A percentile compares a stretch with the other conserved stretches of the same genome.
phyloP scores from a whole-genome alignment of 805 yeast genomes.

The Hanseniaspora guilliermondii region DNA sequence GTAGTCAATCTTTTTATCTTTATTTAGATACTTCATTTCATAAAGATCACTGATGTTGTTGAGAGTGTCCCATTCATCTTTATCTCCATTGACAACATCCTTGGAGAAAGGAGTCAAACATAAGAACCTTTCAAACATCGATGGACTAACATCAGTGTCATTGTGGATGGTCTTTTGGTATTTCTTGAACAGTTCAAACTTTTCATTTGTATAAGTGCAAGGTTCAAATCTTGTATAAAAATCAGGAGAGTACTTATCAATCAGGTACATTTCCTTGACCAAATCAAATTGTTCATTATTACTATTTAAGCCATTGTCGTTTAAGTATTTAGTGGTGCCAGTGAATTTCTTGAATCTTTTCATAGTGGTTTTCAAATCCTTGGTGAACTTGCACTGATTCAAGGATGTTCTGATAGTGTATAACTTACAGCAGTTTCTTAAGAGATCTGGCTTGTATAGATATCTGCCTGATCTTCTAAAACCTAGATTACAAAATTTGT shows the following conservation, averaged over 20 bases:
- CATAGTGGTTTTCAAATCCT: constrained; percentile 54
- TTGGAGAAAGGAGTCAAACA: constrained; percentile 53
- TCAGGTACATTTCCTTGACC: constrained; percentile 28
- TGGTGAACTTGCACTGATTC: constrained; percentile 35
- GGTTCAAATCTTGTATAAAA: constrained; percentile 41
- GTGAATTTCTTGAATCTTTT: constrained; percentile 40
- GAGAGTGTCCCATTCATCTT: constrained; percentile 22
- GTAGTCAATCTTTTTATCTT: background rate
- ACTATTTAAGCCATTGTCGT: background rate
- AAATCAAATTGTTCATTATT: constrained; percentile 20
- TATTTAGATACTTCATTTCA: background rate
- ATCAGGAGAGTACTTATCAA: constrained; percentile 25
- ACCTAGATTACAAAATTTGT: constrained; percentile 55
- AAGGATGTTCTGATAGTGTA: constrained; percentile 61
- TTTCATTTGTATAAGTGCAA: constrained; percentile 41
- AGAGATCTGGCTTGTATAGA: constrained; percentile 52
- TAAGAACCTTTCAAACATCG: constrained; percentile 50
- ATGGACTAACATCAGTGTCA: constrained; percentile 38
- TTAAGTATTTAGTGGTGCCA: background rate
- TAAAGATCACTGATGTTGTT: constrained; percentile 30
- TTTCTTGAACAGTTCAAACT: constrained; percentile 47
- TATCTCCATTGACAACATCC: constrained; percentile 19
- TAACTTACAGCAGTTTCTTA: constrained; percentile 65
- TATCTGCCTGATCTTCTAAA: constrained; percentile 69
- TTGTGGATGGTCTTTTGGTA: constrained; percentile 65